These are phyloP conservation scores for Phlebiopsis flavidoalba DNA, from an alignment of 768 basidiomycete genomes.

Conservation along the genomic window DNA sequence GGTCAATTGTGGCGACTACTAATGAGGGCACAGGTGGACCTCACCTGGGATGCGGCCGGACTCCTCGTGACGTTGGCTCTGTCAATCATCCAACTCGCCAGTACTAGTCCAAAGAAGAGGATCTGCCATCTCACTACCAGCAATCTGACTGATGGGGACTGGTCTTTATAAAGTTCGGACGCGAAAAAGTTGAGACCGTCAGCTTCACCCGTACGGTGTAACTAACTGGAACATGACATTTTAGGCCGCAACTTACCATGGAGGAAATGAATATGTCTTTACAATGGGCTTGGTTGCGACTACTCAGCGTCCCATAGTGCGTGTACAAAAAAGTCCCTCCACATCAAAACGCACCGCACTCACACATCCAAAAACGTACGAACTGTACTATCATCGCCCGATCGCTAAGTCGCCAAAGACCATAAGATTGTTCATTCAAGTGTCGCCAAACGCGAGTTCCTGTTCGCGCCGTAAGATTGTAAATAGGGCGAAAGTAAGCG, in stretches of 20 bases:
- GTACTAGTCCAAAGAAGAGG: too few species aligned
- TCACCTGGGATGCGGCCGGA: too few species aligned
- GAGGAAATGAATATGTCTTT: slow-evolving; percentile 24
- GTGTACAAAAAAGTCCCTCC: slow-evolving; percentile 89
- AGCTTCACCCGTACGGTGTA: slow-evolving; percentile 33
- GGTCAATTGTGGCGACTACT: too few species aligned
- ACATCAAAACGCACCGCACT: slow-evolving; percentile 89
- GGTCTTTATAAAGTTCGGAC: too few species aligned
- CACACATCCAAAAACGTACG: slow-evolving; percentile 67
- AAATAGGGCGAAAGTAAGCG: too few species aligned
- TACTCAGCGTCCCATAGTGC: slow-evolving; percentile 85
- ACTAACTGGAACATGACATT: background rate
- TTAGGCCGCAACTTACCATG: background rate
- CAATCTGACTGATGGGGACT: too few species aligned
- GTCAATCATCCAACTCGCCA: too few species aligned
- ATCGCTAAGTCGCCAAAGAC: slow-evolving; percentile 73
- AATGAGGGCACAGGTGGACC: too few species aligned
- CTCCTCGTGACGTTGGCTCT: too few species aligned
- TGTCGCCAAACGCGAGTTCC: slow-evolving; percentile 90
- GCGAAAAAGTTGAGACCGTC: too few species aligned
- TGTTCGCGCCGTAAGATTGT: slow-evolving; percentile 22
- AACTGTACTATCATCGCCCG: slow-evolving; percentile 95
- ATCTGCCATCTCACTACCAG: too few species aligned
- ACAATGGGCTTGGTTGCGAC: slow-evolving; percentile 58
- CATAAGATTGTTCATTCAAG: slow-evolving; percentile 76